Conservation (phyloP, 2,329 filamentous ascomycete genomes). For the Sporothrix globosa region DNA sequence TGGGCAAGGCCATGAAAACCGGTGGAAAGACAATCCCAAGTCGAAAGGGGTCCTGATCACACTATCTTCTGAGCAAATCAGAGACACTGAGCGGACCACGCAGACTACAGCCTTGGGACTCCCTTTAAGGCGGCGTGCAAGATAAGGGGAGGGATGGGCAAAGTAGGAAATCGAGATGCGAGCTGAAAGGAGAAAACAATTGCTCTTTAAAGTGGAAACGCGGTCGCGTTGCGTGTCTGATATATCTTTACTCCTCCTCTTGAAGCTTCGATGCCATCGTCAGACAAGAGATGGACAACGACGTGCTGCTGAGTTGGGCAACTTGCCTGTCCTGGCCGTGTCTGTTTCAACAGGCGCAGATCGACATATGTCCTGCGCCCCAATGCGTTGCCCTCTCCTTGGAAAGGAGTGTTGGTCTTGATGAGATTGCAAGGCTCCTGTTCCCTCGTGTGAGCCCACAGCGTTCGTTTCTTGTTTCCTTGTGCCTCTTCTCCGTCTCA, state of each 20-base stretch:
- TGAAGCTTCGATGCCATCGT: too few relatives aligned
- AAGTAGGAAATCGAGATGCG: constrained; percentile 8
- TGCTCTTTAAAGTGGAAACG: not conserved
- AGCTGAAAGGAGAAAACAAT: not conserved
- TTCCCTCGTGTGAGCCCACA: constrained; percentile 15
- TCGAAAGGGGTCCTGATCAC: not conserved
- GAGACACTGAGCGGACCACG: constrained; percentile 17
- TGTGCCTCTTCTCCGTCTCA: not conserved
- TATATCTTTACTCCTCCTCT: not conserved
- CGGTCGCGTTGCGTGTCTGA: too few relatives aligned
- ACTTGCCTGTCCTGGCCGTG: not conserved
- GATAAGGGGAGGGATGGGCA: not conserved
- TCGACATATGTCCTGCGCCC: constrained; percentile 19
- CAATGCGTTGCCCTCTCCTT: not conserved
- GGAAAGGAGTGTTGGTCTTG: not conserved
- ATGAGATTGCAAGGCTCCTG: not conserved
- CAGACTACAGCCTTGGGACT: not conserved
- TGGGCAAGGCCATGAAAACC: not conserved
- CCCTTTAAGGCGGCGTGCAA: not conserved
- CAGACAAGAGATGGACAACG: too few relatives aligned
- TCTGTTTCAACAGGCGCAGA: constrained; percentile 24
- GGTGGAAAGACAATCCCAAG: not conserved
- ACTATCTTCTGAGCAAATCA: constrained; percentile 23
- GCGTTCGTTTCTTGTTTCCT: constrained; percentile 12
- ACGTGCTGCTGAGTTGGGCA: too few relatives aligned